These are phyloP conservation scores for Citrus inodora DNA, from an alignment of 345 rosid species.

Conservation along the genomic window DNA sequence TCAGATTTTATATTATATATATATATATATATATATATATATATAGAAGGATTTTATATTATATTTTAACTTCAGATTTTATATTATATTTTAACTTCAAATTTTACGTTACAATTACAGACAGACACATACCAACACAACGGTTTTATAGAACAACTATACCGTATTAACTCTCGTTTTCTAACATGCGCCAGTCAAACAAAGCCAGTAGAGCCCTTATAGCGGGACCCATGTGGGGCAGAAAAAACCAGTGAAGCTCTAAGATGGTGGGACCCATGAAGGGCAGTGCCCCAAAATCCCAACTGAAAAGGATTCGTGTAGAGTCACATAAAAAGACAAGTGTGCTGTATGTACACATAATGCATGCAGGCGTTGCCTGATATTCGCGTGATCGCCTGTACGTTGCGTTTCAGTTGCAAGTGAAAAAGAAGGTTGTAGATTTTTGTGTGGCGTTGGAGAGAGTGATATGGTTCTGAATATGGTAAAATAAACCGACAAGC, in stretches of 20 bases:
- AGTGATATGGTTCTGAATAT: background rate
- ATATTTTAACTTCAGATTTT: no score
- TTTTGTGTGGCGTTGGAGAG: background rate
- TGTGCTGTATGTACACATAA: background rate
- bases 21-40: no score
- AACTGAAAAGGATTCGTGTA: slow-evolving; percentile 25
- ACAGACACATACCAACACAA: no score
- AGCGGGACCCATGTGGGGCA: background rate
- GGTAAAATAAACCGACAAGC: slow-evolving; percentile 20
- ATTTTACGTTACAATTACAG: no score
- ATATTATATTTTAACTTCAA: no score
- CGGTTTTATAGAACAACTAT: no score
- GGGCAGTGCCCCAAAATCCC: slow-evolving; percentile 11
- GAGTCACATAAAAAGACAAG: background rate
- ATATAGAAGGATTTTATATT: no score
- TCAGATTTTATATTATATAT: background rate
- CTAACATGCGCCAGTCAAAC: slow-evolving; percentile 9
- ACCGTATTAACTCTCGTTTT: background rate
- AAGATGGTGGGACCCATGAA: background rate
- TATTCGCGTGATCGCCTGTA: slow-evolving; percentile 7
- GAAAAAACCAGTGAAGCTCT: background rate
- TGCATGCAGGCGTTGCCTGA: background rate
- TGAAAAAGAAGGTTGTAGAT: background rate
- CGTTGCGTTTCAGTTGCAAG: background rate
- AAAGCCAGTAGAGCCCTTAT: background rate